Base-by-base conservation (phyloP, 2,329 filamentous ascomycete species). In the Trichophaea hybrida region DNA sequence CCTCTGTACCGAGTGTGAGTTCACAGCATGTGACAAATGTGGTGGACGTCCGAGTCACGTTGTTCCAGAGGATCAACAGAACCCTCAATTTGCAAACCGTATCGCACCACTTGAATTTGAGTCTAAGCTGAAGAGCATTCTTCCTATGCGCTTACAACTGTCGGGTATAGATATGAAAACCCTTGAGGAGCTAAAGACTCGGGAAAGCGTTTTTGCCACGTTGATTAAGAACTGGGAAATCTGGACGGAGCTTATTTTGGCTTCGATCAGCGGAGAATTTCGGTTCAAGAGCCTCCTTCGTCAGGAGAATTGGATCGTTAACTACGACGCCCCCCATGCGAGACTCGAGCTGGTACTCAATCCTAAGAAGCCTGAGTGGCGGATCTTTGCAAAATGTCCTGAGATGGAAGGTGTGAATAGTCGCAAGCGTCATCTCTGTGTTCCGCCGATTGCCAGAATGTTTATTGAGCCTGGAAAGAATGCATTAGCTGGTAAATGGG, bases 21-120 rank as follows among this genome's bases (percentile, higher is more conserved):
- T 83, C 64, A 79, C 77, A 2, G 75, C 76, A 8, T 84, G 81
- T 67, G 67, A 70, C 1, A 68, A 69, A 4, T 84, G 80, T 64
- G 76, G 74, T 1, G 75, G 75, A 1, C 81, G 80, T 44, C 81
- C 81, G 0, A 64, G 65, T 5, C 73, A 74, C 56, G 55, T 35
- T 15, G 40, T 57, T 15, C 43, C 40, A 7, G 40, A 48, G 31
- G 15, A 48, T 8, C 43, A 33, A 7, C 13, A 12, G 12, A 33
- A n/a, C 38, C 17, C 15, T 6, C 40, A 54, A 38, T 61, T 24
- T 37, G 59, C 52, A 53, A 31, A 57, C 4, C 74, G 77, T 6
- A 66, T 68, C 13, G 56, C 68, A 6, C 77, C 78, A 0, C 65
- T 70, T 24, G 67, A 71, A 0, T 80, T 82, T 65, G 71, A 75